Evolutionary conservation across 345 rosid species (phyloP), one percentile per base, ranked within the genome.

Genomic region (Populus pruinosa): DNA sequence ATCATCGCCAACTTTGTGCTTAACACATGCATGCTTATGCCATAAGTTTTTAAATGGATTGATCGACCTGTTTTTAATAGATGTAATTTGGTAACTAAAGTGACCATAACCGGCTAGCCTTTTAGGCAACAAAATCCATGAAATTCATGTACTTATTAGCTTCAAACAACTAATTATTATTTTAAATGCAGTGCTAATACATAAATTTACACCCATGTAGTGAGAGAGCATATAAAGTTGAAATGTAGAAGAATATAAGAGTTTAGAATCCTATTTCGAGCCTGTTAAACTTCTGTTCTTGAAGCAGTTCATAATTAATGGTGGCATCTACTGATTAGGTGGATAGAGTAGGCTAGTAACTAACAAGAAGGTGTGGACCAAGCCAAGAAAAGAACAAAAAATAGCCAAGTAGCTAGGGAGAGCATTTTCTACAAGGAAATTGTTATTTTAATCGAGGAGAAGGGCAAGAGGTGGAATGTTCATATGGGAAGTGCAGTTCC

Each of bases 401-500:
- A 67, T 78, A 76, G 78, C 61, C 43, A 56, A 29, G 18, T 64
- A 47, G 25, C 36, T 33, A 56, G 9, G 9, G 9, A 12, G 71
- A 33, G 36, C 36, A 36, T 73, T 36, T 69, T 71, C 74, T 61
- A 74, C 43, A 70, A 76, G 53, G 62, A 50, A 50, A 65, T 64
- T 65, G 74, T 76, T 80, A 62, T 67, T 23, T 65, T 61, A 47
- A 67, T 23, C 23, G 10, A 70, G 73, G 55, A 69, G 68, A 73
- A 56, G 70, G 79, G 75, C 71, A 74, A 77, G 81, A 71, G 70
- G 77, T 79, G 83, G 79, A 80, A 82, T 69, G 18, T 38, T 81
- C 87, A 82, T 76, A 78, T 44, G 76, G 77, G 76, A 63, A 73
- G 62, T 80, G 82, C 79, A 80, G 76, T 76, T 80, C 27, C 81